These are phyloP conservation scores for Neofusicoccum kwambonambiense DNA, from an alignment of 2,329 filamentous ascomycete genomes.

Conservation along the genomic window DNA sequence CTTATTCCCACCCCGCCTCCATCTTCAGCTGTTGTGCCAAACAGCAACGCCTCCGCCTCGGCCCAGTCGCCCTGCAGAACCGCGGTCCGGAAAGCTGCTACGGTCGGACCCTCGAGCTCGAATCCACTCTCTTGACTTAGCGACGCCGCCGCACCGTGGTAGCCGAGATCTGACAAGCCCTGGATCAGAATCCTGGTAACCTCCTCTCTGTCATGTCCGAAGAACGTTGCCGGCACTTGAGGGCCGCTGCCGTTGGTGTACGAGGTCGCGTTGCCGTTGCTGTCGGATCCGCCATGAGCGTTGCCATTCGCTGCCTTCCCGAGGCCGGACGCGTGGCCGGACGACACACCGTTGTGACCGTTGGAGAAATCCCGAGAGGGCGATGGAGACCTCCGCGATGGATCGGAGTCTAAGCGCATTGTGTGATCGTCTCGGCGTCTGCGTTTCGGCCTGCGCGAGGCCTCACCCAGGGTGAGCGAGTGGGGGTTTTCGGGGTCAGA, in stretches of 20 bases:
- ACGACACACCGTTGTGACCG: conserved; percentile 38
- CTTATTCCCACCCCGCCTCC: conserved; percentile 41
- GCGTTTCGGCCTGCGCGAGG: conserved; percentile 42
- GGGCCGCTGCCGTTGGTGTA: conserved; percentile 42
- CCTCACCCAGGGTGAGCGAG: conserved; percentile 28
- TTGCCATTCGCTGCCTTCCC: conserved; percentile 43
- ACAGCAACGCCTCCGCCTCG: conserved; percentile 79
- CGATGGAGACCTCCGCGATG: conserved; percentile 35
- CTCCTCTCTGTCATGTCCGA: conserved; percentile 87
- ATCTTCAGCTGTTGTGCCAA: conserved; percentile 51
- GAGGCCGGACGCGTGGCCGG: conserved; percentile 28
- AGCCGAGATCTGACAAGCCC: conserved; percentile 84
- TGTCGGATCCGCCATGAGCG: conserved; percentile 37
- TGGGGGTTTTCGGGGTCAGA: conserved; percentile 20
- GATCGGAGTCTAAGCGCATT: conserved; percentile 45
- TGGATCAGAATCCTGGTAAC: conserved; percentile 91
- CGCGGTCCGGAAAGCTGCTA: conserved; percentile 80
- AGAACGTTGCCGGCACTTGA: conserved; percentile 56
- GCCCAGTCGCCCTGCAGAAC: conserved; percentile 79
- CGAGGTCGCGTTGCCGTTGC: conserved; percentile 39
- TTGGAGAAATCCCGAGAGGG: conserved; percentile 39
- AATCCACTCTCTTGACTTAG: conserved; percentile 81
- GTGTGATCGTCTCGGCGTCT: conserved; percentile 41
- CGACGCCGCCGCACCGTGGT: conserved; percentile 70
- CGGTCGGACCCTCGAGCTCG: conserved; percentile 79